Conservation (phyloP, 2,329 filamentous ascomycete genomes). For the Neonectria neomacrospora region DNA sequence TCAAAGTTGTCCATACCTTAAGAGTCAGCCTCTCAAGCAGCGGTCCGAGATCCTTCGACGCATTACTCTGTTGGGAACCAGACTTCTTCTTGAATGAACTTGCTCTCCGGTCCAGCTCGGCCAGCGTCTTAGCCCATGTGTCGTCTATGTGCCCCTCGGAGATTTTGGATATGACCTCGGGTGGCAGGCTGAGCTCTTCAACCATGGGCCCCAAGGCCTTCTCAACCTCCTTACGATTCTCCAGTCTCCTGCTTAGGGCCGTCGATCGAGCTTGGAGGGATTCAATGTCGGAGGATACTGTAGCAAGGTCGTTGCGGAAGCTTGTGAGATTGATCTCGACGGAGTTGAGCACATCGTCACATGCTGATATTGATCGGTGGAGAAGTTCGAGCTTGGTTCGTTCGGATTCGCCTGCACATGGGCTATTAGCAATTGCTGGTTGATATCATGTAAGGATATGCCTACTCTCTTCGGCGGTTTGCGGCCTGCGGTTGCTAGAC, state of each 20-base stretch:
- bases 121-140: constrained; percentile 83
- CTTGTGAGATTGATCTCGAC: constrained; percentile 92
- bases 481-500: constrained; percentile 58
- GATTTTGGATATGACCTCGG: constrained; percentile 84
- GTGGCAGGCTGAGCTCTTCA: constrained; percentile 90
- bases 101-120: constrained; percentile 84
- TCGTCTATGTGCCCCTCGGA: constrained; percentile 91
- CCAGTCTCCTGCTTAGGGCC: constrained; percentile 82
- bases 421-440: not conserved
- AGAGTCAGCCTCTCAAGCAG: constrained; percentile 84
- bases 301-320: constrained; percentile 92
- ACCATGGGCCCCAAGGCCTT: constrained; percentile 87
- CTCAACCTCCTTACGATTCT: constrained; percentile 91
- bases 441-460: not conserved
- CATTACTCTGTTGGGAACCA: constrained; percentile 74
- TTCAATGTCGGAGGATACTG: constrained; percentile 95
- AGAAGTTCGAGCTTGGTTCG: constrained; percentile 89
- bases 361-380: constrained; percentile 87
- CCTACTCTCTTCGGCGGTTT: constrained; percentile 80
- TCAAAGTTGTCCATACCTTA: constrained; percentile 66
- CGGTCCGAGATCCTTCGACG: constrained; percentile 84
- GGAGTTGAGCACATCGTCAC: constrained; percentile 91
- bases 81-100: constrained; percentile 75
- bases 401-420: constrained; percentile 75
- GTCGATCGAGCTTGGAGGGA: constrained; percentile 88